Evolutionary conservation across 495 filamentous ascomycete species (phyloP).

Genomic region (Hypoxylon crocopeplum): DNA sequence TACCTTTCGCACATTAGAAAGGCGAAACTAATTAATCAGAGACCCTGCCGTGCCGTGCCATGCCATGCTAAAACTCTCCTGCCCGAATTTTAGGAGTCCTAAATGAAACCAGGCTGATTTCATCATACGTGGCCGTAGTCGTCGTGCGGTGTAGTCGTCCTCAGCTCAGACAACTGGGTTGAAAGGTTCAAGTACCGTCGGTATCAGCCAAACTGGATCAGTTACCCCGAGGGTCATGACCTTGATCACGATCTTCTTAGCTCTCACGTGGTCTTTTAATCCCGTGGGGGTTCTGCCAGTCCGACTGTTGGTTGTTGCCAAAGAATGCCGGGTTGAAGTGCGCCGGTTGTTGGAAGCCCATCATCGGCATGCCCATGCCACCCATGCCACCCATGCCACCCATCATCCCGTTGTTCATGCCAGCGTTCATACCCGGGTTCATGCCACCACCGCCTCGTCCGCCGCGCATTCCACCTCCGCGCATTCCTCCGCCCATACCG

Average conservation of each 20-base stretch:
- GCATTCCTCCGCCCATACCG: conserved; percentile 72
- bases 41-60: background rate
- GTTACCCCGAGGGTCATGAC: no score
- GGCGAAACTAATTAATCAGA: background rate
- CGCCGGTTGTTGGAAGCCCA: conserved; percentile 72
- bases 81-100: no score
- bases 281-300: conserved; percentile 82
- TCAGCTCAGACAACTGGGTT: no score
- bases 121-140: no score
- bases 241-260: conserved; percentile 40
- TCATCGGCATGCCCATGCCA: conserved; percentile 66
- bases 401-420: conserved; percentile 57
- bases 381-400: conserved; percentile 62
- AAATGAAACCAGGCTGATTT: no score
- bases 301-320: conserved; percentile 59
- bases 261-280: conserved; percentile 79
- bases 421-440: conserved; percentile 58
- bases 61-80: background rate
- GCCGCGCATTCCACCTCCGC: conserved; percentile 77
- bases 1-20: background rate
- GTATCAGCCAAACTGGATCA: no score
- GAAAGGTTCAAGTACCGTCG: no score
- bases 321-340: conserved; percentile 88
- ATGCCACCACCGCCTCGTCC: conserved; percentile 69
- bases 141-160: no score